Conservation (phyloP, 208 protist genomes). For the Trypanosoma mega region DNA sequence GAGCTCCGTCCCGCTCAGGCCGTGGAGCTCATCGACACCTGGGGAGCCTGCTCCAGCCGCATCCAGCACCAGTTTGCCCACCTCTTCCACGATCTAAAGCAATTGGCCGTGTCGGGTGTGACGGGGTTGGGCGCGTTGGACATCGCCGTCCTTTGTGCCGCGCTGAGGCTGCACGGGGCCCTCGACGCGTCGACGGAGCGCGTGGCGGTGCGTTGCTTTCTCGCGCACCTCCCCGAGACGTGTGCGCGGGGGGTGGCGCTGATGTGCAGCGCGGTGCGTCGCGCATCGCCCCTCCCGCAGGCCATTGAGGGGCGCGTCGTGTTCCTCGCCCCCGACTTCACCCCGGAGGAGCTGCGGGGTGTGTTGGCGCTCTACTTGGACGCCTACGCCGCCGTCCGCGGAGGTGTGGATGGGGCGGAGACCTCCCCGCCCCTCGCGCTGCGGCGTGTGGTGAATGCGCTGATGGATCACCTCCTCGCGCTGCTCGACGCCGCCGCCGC, state of each 20-base stretch:
- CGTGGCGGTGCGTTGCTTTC: conserved; percentile 39
- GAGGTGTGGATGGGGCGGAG: conserved; percentile 30
- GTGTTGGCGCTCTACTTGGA: conserved; percentile 71
- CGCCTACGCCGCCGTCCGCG: conserved; percentile 36
- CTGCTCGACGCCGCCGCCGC: conserved; percentile 55
- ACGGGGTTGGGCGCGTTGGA: conserved; percentile 59
- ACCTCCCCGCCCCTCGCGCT: conserved; percentile 47
- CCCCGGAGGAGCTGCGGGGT: conserved; percentile 65
- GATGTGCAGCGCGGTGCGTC: conserved; percentile 53
- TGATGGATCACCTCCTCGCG: conserved; percentile 59
- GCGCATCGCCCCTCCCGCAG: conserved; percentile 40
- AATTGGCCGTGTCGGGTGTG: conserved; percentile 22
- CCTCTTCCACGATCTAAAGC: conserved; percentile 25
- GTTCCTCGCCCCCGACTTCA: conserved; percentile 82
- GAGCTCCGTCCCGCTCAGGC: conserved; percentile 42
- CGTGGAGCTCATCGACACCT: conserved; percentile 63
- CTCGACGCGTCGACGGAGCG: conserved; percentile 28
- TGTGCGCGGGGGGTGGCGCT: conserved; percentile 74
- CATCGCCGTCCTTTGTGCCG: conserved; percentile 67
- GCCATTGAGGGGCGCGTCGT: conserved; percentile 61
- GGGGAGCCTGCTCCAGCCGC: conserved; percentile 28
- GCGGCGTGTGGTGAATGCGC: conserved; percentile 43
- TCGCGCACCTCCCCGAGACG: conserved; percentile 27
- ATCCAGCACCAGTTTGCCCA: conserved; percentile 20
- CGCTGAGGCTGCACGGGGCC: conserved; percentile 24